These are phyloP conservation scores for Ophiostoma montium DNA, from an alignment of 2,329 filamentous ascomycete species.

Conservation along the genomic window DNA sequence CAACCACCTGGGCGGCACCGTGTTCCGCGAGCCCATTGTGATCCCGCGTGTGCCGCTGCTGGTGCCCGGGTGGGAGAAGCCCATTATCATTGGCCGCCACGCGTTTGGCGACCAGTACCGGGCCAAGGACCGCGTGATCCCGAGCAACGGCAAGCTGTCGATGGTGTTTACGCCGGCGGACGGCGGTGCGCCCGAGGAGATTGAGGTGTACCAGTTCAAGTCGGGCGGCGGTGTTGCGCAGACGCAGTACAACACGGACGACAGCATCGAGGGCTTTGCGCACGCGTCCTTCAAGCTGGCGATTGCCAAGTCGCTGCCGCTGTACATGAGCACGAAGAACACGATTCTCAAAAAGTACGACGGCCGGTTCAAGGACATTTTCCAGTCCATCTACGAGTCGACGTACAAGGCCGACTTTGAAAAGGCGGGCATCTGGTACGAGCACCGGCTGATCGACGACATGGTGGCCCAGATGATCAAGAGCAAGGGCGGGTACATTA, in stretches of 20 bases:
- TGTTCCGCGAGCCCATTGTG: constrained; percentile 98
- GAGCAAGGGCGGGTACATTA: constrained; percentile 89
- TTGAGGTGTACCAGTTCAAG: constrained; percentile 85
- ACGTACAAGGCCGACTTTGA: constrained; percentile 83
- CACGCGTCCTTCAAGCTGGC: constrained; percentile 96
- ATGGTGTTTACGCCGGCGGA: constrained; percentile 84
- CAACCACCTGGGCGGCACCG: constrained; percentile 72
- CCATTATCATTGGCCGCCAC: constrained; percentile 97
- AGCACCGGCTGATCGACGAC: constrained; percentile 97
- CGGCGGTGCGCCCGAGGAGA: constrained; percentile 65
- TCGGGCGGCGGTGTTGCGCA: constrained; percentile 77
- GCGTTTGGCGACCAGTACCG: constrained; percentile 98
- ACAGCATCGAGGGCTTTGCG: constrained; percentile 87
- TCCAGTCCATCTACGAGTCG: constrained; percentile 88
- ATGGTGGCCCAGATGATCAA: constrained; percentile 99
- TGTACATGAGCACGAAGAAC: constrained; percentile 99
- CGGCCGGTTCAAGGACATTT: constrained; percentile 97
- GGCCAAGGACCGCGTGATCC: constrained; percentile 78
- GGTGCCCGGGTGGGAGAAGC: constrained; percentile 95
- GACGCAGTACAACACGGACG: constrained; percentile 97
- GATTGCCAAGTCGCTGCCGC: constrained; percentile 69
- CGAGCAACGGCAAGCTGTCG: constrained; percentile 73
- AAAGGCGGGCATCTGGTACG: constrained; percentile 91
- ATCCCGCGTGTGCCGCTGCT: constrained; percentile 86
- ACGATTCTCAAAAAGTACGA: constrained; percentile 99